phyloP scores from a whole-genome alignment of 306 rosid species.

The Dryas alaskensis region DNA sequence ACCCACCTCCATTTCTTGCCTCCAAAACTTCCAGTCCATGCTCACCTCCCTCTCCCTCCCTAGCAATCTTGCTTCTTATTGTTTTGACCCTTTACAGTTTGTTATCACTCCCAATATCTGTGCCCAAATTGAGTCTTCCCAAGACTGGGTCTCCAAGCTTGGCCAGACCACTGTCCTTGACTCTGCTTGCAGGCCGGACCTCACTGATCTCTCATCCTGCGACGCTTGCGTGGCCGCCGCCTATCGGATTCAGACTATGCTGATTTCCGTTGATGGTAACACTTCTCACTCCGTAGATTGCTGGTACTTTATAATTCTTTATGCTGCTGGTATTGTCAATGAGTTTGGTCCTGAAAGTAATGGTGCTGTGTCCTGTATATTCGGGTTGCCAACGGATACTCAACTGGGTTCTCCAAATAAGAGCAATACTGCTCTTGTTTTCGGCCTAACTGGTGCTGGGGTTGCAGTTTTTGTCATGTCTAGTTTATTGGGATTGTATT shows the following conservation, averaged over 20 bases:
- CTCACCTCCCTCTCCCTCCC: constrained; percentile 51
- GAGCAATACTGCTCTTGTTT: constrained; percentile 51
- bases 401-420: constrained; percentile 35
- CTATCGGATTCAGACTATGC: constrained; percentile 23
- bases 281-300: constrained; percentile 49
- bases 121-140: constrained; percentile 46
- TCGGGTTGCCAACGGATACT: constrained; percentile 45
- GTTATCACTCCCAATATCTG: constrained; percentile 54
- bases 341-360: constrained; percentile 70
- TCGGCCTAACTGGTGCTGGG: constrained; percentile 75
- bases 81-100: constrained; percentile 63
- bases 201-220: constrained; percentile 51
- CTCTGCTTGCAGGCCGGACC: constrained; percentile 57
- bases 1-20: constrained; percentile 55
- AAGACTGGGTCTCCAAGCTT: constrained; percentile 55
- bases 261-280: constrained; percentile 58
- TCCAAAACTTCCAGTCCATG: constrained; percentile 54
- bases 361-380: constrained; percentile 56
- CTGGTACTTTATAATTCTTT: constrained; percentile 57
- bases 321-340: constrained; percentile 87
- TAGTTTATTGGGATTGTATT: constrained; percentile 54
- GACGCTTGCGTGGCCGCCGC: constrained; percentile 66
- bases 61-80: constrained; percentile 28
- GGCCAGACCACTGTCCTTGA: constrained; percentile 44
- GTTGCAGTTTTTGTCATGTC: constrained; percentile 57